Conservation (phyloP, 2,329 filamentous ascomycete species). For the Pestalotiopsis sp. region DNA sequence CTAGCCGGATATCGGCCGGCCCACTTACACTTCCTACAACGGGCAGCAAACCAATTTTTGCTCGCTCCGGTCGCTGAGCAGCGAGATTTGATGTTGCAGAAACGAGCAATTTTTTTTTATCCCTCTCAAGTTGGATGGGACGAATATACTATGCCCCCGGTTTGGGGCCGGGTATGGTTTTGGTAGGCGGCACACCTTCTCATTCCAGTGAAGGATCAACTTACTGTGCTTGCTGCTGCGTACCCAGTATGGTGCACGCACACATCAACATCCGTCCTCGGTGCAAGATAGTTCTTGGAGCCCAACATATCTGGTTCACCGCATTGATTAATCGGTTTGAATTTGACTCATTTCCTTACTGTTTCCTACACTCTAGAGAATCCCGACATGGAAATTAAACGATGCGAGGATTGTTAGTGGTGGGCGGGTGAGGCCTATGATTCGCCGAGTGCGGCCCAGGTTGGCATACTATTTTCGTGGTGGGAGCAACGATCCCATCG, state of each 20-base stretch:
- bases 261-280: background rate
- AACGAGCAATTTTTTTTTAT: background rate
- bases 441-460: background rate
- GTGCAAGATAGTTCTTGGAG: constrained; percentile 2
- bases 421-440: background rate
- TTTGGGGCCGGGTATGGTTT: background rate
- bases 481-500: background rate
- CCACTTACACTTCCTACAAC: background rate
- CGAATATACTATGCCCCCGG: background rate
- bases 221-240: background rate
- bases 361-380: background rate
- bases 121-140: background rate
- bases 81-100: background rate
- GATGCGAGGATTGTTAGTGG: background rate
- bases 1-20: background rate
- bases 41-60: background rate
- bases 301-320: background rate
- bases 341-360: constrained; percentile 2
- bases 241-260: background rate
- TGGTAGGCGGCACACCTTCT: constrained; percentile 2
- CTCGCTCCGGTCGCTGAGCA: background rate
- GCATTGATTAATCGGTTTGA: background rate
- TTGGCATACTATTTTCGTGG: constrained; percentile 1
- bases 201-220: background rate
- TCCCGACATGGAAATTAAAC: background rate